phyloP scores from a whole-genome alignment of 441 rosid genomes.

The Erodium trifolium region DNA sequence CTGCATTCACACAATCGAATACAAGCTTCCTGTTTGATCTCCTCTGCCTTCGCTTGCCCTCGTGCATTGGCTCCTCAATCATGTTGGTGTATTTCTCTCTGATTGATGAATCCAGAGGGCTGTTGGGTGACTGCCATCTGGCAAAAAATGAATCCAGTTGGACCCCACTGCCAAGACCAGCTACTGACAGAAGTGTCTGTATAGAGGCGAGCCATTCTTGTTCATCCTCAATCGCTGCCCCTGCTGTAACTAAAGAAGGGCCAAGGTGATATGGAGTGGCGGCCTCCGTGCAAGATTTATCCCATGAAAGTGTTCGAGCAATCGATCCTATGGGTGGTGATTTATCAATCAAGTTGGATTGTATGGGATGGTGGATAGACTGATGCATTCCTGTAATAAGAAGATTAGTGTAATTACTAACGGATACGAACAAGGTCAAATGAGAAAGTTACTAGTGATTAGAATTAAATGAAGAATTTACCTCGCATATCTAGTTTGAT shows the following conservation, averaged over 20 bases:
- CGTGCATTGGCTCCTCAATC: constrained; percentile 43
- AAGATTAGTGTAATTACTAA: neutral
- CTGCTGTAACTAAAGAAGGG: constrained; percentile 26
- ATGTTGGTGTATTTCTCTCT: constrained; percentile 40
- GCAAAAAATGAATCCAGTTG: constrained; percentile 27
- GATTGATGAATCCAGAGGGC: constrained; percentile 61
- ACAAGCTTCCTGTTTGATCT: constrained; percentile 54
- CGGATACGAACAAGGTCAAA: neutral
- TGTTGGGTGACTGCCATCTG: constrained; percentile 64
- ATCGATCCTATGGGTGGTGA: constrained; percentile 84
- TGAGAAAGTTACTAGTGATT: neutral
- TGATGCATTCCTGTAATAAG: constrained; percentile 14
- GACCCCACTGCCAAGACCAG: constrained; percentile 39
- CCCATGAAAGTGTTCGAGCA: constrained; percentile 69
- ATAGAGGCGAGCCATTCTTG: constrained; percentile 50
- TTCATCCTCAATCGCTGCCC: constrained; percentile 29
- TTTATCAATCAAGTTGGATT: constrained; percentile 65
- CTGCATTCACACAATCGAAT: constrained; percentile 62
- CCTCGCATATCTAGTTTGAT: constrained; percentile 36
- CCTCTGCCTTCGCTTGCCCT: constrained; percentile 54
- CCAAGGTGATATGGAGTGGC: constrained; percentile 35
- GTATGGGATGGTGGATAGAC: constrained; percentile 15
- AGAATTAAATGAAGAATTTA: constrained; percentile 21
- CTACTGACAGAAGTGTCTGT: constrained; percentile 42
- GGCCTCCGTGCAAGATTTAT: constrained; percentile 40